Percentiles rank a stretch among this genome's conserved stretches.
Conservation (phyloP, 2,329 filamentous ascomycete species). For the Pyrenophora teres region DNA sequence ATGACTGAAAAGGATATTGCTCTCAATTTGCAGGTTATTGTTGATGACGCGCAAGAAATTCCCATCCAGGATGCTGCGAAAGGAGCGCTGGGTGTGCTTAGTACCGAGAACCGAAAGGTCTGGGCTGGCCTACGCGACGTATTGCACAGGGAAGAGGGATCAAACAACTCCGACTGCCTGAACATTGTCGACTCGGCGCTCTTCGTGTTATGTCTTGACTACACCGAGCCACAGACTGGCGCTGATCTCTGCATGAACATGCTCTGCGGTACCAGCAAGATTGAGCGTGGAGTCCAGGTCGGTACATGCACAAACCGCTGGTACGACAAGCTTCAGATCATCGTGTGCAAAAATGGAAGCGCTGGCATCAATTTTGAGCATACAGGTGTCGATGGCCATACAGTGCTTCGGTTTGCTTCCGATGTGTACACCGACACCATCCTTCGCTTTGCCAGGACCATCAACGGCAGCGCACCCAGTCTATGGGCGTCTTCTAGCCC, state of each 20-base stretch:
- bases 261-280: conserved; percentile 92
- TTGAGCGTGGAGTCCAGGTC: conserved; percentile 91
- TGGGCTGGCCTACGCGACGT: conserved; percentile 93
- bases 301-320: conserved; percentile 97
- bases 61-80: conserved; percentile 96
- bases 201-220: conserved; percentile 90
- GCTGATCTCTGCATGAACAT: conserved; percentile 96
- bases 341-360: conserved; percentile 97
- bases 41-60: conserved; percentile 86
- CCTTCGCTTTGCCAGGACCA: conserved; percentile 88
- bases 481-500: conserved; percentile 91
- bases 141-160: conserved; percentile 80
- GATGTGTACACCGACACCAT: conserved; percentile 98
- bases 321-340: conserved; percentile 99
- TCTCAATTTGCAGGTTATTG: conserved; percentile 87
- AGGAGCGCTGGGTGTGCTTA: conserved; percentile 87
- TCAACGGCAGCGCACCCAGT: conserved; percentile 90
- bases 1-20: conserved; percentile 96
- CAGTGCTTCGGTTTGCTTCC: conserved; percentile 91
- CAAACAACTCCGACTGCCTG: conserved; percentile 96
- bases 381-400: conserved; percentile 96
- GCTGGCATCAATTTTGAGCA: conserved; percentile 99
- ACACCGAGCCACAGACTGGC: conserved; percentile 79
- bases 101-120: conserved; percentile 93
- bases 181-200: conserved; percentile 92